Evolutionary conservation across 208 protist genomes (phyloP), one percentile per base, ranked within the genome.

Genomic region (Acanthamoeba quina): DNA sequence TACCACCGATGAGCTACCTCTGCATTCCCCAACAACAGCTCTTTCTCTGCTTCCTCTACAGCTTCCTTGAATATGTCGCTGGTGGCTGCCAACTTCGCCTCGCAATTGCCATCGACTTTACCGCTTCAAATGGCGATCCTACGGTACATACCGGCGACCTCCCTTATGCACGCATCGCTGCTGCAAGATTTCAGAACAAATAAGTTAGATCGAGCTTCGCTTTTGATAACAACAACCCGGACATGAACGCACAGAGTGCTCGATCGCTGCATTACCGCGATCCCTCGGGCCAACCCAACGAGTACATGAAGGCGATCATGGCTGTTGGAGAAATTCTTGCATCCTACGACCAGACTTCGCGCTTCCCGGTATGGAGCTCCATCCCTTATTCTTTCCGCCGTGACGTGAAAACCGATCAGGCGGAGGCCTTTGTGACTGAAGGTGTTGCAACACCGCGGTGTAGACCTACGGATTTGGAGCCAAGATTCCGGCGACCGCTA

Each of bases 81-180:
- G 96, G 95, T 62, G 96, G 96, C 31, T 96, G 94, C 64, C 94
- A 97, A 54, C 93, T 97, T n/a, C 37, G 15, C 5, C 52, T 97
- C 6, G 85, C 96, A 0, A 24, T 95, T 21, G 96, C 80, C 64
- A 97, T 97, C 60, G 96, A 97, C 92, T 97, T 95, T 19, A 97
- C 96, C 1, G 96, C 62, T 15, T 96, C 93, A 19, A 97, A 97
- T 68, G 76, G 66, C 31, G 26, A 80, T 7, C 93, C 92, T 29
- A 19, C 56, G 17, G 5, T 41, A 41, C 37, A n/a, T n/a, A 41
- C 37, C 37, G 52, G 52, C 52, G 52, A 11, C 52, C 52, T 56
- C 52, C 13, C 52, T 56, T 17, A 17, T 17, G 15, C 52, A 17
- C 15, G 52, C 52, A 56, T 41, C 37, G 37, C 34, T 37, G 34